phyloP scores from a whole-genome alignment of 2,329 filamentous ascomycete genomes.

The Apiospora rasikravindrae region DNA sequence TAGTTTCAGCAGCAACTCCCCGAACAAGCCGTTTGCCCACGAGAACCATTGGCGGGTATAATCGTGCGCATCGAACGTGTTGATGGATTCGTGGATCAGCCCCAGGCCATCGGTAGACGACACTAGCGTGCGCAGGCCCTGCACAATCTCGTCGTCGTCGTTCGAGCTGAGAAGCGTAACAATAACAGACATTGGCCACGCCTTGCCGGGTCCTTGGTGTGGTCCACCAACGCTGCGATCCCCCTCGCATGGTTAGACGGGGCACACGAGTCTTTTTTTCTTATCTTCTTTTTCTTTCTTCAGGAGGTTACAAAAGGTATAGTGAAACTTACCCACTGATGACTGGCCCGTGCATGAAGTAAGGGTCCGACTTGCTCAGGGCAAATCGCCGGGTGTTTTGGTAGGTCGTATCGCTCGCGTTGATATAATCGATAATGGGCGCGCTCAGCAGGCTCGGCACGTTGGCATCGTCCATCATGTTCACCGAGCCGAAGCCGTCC shows the following conservation, averaged over 20 bases:
- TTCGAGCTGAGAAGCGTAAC: slow-evolving; percentile 64
- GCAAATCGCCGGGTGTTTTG: slow-evolving; percentile 82
- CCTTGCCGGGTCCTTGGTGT: slow-evolving; percentile 64
- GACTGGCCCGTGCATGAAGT: slow-evolving; percentile 69
- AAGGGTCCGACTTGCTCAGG: slow-evolving; percentile 77
- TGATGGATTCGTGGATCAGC: slow-evolving; percentile 80
- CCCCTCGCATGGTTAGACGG: not conserved
- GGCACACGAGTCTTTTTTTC: not conserved
- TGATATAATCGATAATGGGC: slow-evolving; percentile 67
- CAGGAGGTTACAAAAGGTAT: not conserved
- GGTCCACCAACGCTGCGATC: slow-evolving; percentile 56
- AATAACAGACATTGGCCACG: slow-evolving; percentile 63
- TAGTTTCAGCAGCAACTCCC: slow-evolving; percentile 80
- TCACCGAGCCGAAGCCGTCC: slow-evolving; percentile 71
- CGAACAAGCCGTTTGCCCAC: slow-evolving; percentile 89
- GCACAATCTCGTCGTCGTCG: slow-evolving; percentile 74
- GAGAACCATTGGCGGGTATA: slow-evolving; percentile 67
- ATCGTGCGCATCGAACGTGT: slow-evolving; percentile 61
- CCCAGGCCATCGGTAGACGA: slow-evolving; percentile 75
- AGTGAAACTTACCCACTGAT: slow-evolving; percentile 59
- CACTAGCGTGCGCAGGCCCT: slow-evolving; percentile 67
- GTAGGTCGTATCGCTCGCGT: slow-evolving; percentile 68
- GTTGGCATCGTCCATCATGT: slow-evolving; percentile 76
- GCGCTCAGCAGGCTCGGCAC: slow-evolving; percentile 70
- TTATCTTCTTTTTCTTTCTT: not conserved